Conservation (phyloP, 192 early-diverging fungal genomes). For the Backusella tarrabulga region DNA sequence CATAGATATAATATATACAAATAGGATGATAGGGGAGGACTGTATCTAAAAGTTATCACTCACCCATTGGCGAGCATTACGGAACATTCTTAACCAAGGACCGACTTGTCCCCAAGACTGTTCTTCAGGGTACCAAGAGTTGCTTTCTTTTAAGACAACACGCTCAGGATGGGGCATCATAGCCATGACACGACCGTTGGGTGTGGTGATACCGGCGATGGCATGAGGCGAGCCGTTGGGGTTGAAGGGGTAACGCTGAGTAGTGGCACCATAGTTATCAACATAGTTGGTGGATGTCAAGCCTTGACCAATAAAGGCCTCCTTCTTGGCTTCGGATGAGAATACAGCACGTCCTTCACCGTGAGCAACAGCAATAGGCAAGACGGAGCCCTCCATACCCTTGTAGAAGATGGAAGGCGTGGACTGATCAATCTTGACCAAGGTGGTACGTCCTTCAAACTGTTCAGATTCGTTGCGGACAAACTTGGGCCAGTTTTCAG, state of each 20-base stretch:
- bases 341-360: conserved; percentile 96
- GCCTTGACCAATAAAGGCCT: conserved; percentile 43
- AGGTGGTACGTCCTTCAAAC: conserved; percentile 90
- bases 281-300: conserved; percentile 77
- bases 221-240: conserved; percentile 92
- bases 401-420: conserved; percentile 75
- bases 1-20: neutral
- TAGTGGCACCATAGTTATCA: conserved; percentile 77
- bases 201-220: conserved; percentile 82
- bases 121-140: conserved; percentile 82
- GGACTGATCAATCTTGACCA: conserved; percentile 60
- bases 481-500: conserved; percentile 90
- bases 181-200: conserved; percentile 85
- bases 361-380: conserved; percentile 96
- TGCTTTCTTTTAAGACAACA: conserved; percentile 76
- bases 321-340: conserved; percentile 37
- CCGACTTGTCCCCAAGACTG: conserved; percentile 66
- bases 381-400: conserved; percentile 85
- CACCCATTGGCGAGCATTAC: conserved; percentile 91
- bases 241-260: conserved; percentile 91
- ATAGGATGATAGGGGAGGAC: neutral
- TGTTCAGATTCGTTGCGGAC: conserved; percentile 90
- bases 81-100: conserved; percentile 92
- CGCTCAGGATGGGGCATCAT: conserved; percentile 99
- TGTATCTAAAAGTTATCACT: conserved; percentile 26